phyloP scores from a whole-genome alignment of 805 yeast species.

The Barnettozyma wickerhamii region DNA sequence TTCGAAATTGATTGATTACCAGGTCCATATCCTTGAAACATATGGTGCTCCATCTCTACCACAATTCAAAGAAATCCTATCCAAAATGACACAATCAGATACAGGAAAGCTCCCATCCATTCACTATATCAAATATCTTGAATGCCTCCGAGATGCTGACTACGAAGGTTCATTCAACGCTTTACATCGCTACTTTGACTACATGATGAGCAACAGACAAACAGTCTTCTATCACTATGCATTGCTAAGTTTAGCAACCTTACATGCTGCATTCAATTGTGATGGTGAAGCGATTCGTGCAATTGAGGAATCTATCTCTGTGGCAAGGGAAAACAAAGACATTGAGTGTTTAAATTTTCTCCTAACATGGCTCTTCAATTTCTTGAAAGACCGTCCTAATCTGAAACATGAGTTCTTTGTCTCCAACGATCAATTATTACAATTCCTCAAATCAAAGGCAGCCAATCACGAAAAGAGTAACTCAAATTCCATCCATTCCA shows the following conservation, averaged over 20 bases:
- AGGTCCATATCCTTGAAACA: constrained; percentile 47
- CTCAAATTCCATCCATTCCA: constrained; percentile 36
- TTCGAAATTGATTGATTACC: constrained; percentile 45
- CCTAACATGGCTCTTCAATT: constrained; percentile 29
- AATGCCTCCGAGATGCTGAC: constrained; percentile 52
- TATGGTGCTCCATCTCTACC: constrained; percentile 48
- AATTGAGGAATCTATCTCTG: constrained; percentile 80
- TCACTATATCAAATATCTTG: constrained; percentile 58
- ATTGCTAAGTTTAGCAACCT: constrained; percentile 60
- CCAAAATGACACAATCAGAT: constrained; percentile 44
- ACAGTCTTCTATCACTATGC: constrained; percentile 75
- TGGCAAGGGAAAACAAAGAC: constrained; percentile 84
- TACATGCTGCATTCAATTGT: constrained; percentile 67
- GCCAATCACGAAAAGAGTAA: constrained; percentile 19
- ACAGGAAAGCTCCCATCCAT: constrained; percentile 39
- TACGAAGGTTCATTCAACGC: constrained; percentile 52
- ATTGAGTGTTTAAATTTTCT: constrained; percentile 31
- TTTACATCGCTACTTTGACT: constrained; percentile 64
- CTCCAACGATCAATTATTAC: constrained; percentile 62
- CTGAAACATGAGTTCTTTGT: constrained; percentile 46
- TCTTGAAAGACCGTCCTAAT: constrained; percentile 61
- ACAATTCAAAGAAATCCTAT: constrained; percentile 37
- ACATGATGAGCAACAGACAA: constrained; percentile 65
- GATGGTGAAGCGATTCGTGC: constrained; percentile 61
- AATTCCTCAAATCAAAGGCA: constrained; percentile 38